Evolutionary conservation across 768 basidiomycete species (phyloP).

Genomic region (Mycena leptocephala): DNA sequence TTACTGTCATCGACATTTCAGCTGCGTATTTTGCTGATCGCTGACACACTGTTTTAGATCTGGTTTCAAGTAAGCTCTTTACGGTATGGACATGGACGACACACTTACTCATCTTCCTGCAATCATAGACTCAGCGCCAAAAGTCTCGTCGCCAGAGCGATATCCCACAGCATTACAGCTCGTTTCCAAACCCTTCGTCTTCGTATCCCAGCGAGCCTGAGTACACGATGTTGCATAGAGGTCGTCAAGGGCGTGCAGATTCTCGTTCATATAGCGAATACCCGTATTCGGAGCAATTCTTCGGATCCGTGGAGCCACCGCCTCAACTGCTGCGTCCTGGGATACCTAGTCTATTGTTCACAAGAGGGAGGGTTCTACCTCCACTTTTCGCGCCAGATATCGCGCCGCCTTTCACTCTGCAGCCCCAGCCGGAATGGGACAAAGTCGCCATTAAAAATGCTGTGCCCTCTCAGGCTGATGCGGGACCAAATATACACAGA

Average conservation of each 20-base stretch:
- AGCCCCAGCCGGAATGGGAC: constrained; percentile 81
- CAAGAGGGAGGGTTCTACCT: constrained; percentile 35
- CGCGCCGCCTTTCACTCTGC: constrained; percentile 76
- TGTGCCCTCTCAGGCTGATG: too few relatives aligned
- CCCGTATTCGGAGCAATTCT: constrained; percentile 47
- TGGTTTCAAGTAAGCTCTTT: constrained; percentile 85
- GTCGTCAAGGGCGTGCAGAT: constrained; percentile 25
- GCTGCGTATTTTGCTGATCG: constrained; percentile 24
- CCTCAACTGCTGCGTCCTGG: constrained; percentile 69
- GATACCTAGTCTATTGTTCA: constrained; percentile 63
- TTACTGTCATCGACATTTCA: constrained; percentile 37
- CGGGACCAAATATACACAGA: too few relatives aligned
- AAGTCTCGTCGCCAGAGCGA: constrained; percentile 83
- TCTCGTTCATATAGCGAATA: constrained; percentile 35
- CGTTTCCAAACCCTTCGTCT: constrained; percentile 67
- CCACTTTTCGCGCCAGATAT: constrained; percentile 45
- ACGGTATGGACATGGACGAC: constrained; percentile 29
- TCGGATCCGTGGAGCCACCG: constrained; percentile 52
- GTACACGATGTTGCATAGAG: constrained; percentile 35
- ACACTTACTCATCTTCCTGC: constrained; percentile 40
- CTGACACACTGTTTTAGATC: constrained; percentile 65
- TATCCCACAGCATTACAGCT: constrained; percentile 72
- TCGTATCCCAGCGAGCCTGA: constrained; percentile 43
- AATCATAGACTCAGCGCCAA: constrained; percentile 85
- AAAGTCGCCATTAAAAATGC: too few relatives aligned